Evolutionary conservation across 768 basidiomycete genomes (phyloP).

Genomic region (Postia placenta): DNA sequence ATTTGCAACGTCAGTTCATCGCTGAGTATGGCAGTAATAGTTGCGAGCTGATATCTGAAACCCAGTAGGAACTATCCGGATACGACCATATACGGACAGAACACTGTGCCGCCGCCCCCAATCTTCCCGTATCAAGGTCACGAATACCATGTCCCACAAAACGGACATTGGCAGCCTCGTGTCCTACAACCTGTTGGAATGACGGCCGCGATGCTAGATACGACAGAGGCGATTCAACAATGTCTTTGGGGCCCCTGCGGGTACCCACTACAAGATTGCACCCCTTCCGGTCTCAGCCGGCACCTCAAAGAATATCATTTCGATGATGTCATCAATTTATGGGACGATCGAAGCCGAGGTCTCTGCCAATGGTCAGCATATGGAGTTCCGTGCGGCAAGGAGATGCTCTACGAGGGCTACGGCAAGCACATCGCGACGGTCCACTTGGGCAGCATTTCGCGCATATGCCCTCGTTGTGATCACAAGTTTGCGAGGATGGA

Average conservation of each 20-base stretch:
- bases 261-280: background rate
- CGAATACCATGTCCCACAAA: too few relatives aligned
- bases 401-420: conserved; percentile 11
- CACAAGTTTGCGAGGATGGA: background rate
- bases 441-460: background rate
- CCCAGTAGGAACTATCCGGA: too few relatives aligned
- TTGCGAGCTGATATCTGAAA: too few relatives aligned
- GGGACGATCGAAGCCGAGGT: background rate
- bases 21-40: too few relatives aligned
- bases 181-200: too few relatives aligned
- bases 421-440: background rate
- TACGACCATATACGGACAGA: too few relatives aligned
- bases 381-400: background rate
- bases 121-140: too few relatives aligned
- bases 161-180: too few relatives aligned
- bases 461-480: background rate
- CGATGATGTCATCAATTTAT: background rate
- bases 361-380: background rate
- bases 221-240: too few relatives aligned
- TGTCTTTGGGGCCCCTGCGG: background rate
- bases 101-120: too few relatives aligned
- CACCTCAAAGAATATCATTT: background rate
- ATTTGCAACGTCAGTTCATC: too few relatives aligned
- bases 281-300: background rate
- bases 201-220: too few relatives aligned